Percentiles rank a stretch among this genome's conserved stretches.
Evolutionary conservation across 2,329 filamentous ascomycete genomes (phyloP).

Genomic region (Claviceps fusiformis): DNA sequence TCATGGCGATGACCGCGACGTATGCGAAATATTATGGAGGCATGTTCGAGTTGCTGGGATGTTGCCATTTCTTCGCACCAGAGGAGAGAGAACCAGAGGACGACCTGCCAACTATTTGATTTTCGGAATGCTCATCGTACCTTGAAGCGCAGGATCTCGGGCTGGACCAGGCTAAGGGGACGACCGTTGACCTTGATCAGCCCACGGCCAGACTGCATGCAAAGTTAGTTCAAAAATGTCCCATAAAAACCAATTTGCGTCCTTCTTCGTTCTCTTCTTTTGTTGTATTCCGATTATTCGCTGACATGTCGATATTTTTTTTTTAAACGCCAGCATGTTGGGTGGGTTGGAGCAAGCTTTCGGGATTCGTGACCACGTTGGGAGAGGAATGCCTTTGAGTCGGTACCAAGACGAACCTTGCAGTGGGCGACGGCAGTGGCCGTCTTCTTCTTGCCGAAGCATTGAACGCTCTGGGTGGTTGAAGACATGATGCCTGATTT

Average conservation of each 20-base stretch:
- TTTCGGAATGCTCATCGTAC: constrained; percentile 29
- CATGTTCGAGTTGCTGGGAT: background rate
- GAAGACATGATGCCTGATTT: constrained; percentile 55
- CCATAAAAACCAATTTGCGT: background rate
- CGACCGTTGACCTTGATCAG: constrained; percentile 98
- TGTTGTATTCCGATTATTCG: background rate
- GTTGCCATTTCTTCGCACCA: background rate
- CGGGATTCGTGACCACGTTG: background rate
- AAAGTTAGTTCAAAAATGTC: constrained; percentile 15
- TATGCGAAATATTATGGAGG: no score
- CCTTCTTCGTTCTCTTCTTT: no score
- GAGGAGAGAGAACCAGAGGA: background rate
- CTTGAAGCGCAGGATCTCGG: constrained; percentile 97
- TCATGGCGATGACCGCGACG: background rate
- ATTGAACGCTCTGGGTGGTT: constrained; percentile 72
- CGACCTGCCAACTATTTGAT: background rate
- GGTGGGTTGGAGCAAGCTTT: background rate
- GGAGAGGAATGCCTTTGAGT: background rate
- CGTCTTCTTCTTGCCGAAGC: constrained; percentile 98
- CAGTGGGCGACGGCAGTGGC: constrained; percentile 84
- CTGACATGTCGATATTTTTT: background rate
- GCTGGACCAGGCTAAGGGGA: constrained; percentile 85
- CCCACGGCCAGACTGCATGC: constrained; percentile 39
- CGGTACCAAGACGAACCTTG: constrained; percentile 50
- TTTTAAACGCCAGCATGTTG: background rate